Base-by-base conservation (phyloP, 179 eudicot genomes). In the Vitellaria paradoxa region DNA sequence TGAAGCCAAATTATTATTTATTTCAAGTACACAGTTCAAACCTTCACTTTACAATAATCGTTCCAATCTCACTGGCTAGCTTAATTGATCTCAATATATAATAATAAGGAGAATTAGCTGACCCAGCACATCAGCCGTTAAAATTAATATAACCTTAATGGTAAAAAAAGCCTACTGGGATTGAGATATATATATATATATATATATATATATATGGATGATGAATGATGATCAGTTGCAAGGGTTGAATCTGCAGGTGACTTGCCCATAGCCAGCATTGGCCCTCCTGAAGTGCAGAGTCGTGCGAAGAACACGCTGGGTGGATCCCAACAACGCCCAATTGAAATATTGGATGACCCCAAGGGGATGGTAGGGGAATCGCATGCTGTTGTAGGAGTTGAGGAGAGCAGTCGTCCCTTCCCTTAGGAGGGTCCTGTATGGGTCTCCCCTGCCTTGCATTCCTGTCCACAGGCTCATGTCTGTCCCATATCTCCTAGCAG, bases 371-470 rank as follows among this genome's bases (percentile, higher is more conserved):
- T 90, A 96, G 2, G 86, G 80, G 75, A 91, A 96, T 2, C 77
- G 85, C 21, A 90, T 2, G 76, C 86, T 89, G 79, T 85, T 88
- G 82, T 88, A 91, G 9, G 99, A 93, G 84, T 96, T 96, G 26
- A 96, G 89, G 11, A 96, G 91, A 12, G 99, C 86, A n/a, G 99
- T 89, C n/a, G 89, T 85, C 18, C 82, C 82, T 84, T 96, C 99
- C 79, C 99, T 90, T 74, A 96, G 73, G n/a, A 96, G 88, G 21
- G 99, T 93, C 77, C 74, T 87, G 81, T 96, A 91, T 30, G 97
- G 91, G 65, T 93, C 98, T 11, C 90, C 97, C 80, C 84, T 86
- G n/a, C 99, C 99, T 63, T 67, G 62, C 59, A 96, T 72, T 8
- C 89, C 93, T 24, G 49, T 23, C 77, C 76, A 65, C 14, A 93